A percentile compares a stretch with the other conserved stretches of the same genome.
phyloP scores from a whole-genome alignment of 2,329 filamentous ascomycete genomes.

The Pseudomassariella vexata region DNA sequence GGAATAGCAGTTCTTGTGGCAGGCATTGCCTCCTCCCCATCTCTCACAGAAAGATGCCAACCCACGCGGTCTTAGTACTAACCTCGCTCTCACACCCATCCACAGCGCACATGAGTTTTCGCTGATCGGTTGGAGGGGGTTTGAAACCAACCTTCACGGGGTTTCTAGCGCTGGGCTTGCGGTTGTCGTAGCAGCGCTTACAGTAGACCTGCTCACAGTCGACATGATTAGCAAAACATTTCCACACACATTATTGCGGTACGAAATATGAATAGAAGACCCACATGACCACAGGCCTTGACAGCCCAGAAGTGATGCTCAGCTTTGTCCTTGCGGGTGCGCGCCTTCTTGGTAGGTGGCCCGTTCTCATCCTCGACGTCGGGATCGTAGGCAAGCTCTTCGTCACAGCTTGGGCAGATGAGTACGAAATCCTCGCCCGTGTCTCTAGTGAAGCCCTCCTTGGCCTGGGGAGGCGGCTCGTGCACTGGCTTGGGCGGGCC shows the following conservation, averaged over 20 bases:
- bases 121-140: constrained; percentile 18
- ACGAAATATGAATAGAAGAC: constrained; percentile 22
- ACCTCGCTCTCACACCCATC: constrained; percentile 51
- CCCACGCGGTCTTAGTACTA: constrained; percentile 49
- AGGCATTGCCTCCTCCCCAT: no score
- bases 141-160: constrained; percentile 31
- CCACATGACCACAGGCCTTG: constrained; percentile 87
- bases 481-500: constrained; percentile 43
- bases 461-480: constrained; percentile 58
- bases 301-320: constrained; percentile 91
- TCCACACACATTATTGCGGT: no score
- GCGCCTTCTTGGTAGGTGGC: constrained; percentile 30
- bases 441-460: constrained; percentile 74
- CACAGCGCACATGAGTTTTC: constrained; percentile 47
- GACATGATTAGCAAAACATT: no score
- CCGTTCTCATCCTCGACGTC: constrained; percentile 26
- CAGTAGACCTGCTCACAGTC: constrained; percentile 55
- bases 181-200: constrained; percentile 53
- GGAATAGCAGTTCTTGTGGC: no score
- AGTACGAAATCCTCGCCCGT: constrained; percentile 67
- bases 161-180: constrained; percentile 33
- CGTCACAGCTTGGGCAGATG: constrained; percentile 80
- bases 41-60: constrained; percentile 55
- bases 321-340: constrained; percentile 44
- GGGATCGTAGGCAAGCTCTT: constrained; percentile 74